These are phyloP conservation scores for Holtermanniella nyarrowii DNA, from an alignment of 768 basidiomycete species.

Conservation along the genomic window DNA sequence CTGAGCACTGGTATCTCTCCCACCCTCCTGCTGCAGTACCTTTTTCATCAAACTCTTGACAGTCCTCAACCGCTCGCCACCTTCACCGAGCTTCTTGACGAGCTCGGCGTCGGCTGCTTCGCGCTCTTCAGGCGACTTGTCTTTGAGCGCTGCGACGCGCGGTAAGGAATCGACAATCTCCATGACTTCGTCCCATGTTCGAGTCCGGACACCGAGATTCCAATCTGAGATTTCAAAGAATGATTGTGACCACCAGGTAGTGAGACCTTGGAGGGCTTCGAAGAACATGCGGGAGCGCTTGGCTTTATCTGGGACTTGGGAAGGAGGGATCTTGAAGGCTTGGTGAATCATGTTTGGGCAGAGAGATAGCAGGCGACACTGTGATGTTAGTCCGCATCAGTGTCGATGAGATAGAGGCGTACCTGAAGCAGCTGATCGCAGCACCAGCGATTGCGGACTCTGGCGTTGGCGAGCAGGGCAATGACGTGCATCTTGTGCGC, in stretches of 20 bases:
- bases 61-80: constrained; percentile 60
- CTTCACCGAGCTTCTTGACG: constrained; percentile 36
- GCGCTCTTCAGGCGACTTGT: constrained; percentile 38
- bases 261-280: constrained; percentile 59
- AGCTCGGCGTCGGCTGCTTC: constrained; percentile 39
- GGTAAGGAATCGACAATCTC: constrained; percentile 36
- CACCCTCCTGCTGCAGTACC: constrained; percentile 65
- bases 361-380: constrained; percentile 83
- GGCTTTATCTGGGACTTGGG: constrained; percentile 63
- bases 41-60: constrained; percentile 90
- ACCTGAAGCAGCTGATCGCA: constrained; percentile 78
- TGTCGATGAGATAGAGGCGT: not conserved
- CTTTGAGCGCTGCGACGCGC: constrained; percentile 14
- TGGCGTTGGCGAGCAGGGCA: constrained; percentile 62
- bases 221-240: constrained; percentile 47
- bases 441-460: constrained; percentile 68
- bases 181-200: constrained; percentile 63
- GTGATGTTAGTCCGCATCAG: not conserved
- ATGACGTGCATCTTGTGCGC: constrained; percentile 86
- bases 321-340: constrained; percentile 68
- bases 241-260: constrained; percentile 69
- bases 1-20: constrained; percentile 75
- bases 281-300: constrained; percentile 84
- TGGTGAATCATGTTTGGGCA: constrained; percentile 71
- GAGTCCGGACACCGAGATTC: constrained; percentile 49